phyloP scores from a whole-genome alignment of 805 yeast species.

The Soucietia sequanensis region DNA sequence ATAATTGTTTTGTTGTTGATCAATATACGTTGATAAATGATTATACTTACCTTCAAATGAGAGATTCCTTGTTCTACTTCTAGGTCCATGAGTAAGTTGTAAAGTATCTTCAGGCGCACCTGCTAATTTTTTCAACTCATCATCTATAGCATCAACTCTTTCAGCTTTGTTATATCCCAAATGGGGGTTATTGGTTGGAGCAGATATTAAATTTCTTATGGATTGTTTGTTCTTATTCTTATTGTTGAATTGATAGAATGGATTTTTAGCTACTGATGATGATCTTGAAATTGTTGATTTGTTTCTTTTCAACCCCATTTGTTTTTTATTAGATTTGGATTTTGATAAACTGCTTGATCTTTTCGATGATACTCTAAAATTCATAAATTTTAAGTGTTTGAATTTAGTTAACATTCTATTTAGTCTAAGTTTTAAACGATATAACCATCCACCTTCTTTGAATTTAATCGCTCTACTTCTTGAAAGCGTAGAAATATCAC shows the following conservation, averaged over 20 bases:
- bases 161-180: conserved; percentile 19
- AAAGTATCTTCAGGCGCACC: conserved; percentile 26
- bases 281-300: conserved; percentile 11
- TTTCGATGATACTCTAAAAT: conserved; percentile 25
- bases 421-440: conserved; percentile 29
- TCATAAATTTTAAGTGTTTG: conserved; percentile 14
- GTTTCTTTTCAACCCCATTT: neutral
- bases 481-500: conserved; percentile 12
- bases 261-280: conserved; percentile 10
- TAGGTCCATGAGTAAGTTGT: conserved; percentile 3
- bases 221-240: neutral
- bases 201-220: conserved; percentile 16
- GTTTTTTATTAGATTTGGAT: conserved; percentile 4
- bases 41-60: conserved; percentile 11
- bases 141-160: conserved; percentile 19
- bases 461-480: conserved; percentile 34
- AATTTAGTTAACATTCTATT: conserved; percentile 21
- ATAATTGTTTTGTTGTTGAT: conserved; percentile 22
- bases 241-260: neutral
- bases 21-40: conserved; percentile 25
- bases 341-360: conserved; percentile 14
- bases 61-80: neutral
- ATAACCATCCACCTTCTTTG: conserved; percentile 31
- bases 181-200: conserved; percentile 31
- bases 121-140: conserved; percentile 17